Evolutionary conservation across 768 basidiomycete genomes (phyloP), one percentile per base, ranked within the genome.

Genomic region (Pisolithus microcarpus): DNA sequence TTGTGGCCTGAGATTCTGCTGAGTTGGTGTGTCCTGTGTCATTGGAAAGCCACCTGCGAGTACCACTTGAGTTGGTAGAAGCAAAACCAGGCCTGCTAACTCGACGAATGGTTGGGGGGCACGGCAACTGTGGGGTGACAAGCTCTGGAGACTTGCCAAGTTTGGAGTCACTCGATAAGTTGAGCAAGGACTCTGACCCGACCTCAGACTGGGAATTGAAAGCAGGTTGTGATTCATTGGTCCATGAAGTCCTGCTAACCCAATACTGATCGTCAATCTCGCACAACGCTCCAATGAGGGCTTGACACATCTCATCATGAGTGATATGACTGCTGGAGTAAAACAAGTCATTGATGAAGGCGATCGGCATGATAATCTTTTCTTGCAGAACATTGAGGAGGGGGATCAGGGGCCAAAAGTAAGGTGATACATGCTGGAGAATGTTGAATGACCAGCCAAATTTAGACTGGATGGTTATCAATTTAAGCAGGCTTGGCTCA

Each of bases 361-460:
- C 42, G 36, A 47, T 47, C 3, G 31, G 46, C 31, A 37, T 7
- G 23, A 47, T 11, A 16, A 47, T 47, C 15, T 15, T 47, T 19
- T 37, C 8, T 11, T 26, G 48, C 9, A 48, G 26, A 10, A 18
- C 2, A 6, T 48, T 19, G 38, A 48, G 38, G 9, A 48, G 37
- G 16, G 37, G 38, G 19, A 31, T 24, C 1, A 48, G 15, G 10
- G 51, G 54, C 13, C 13, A 15, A 34, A 55, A 57, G 18, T 52
- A 55, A 0, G 37, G 36, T 2, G 45, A 49, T 19, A 57, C 46
- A 16, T 46, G 11, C 1, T 38, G 13, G 8, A 50, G 1, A 16
- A 56, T 44, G 1, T 13, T 7, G 1, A 11, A 9, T 13, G 7
- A 23, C 52, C 54, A 52, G 7, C 52, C 26, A 6, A 51, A 19